These are phyloP conservation scores for Clavaria fumosa DNA, from an alignment of 768 basidiomycete genomes.

Conservation along the genomic window DNA sequence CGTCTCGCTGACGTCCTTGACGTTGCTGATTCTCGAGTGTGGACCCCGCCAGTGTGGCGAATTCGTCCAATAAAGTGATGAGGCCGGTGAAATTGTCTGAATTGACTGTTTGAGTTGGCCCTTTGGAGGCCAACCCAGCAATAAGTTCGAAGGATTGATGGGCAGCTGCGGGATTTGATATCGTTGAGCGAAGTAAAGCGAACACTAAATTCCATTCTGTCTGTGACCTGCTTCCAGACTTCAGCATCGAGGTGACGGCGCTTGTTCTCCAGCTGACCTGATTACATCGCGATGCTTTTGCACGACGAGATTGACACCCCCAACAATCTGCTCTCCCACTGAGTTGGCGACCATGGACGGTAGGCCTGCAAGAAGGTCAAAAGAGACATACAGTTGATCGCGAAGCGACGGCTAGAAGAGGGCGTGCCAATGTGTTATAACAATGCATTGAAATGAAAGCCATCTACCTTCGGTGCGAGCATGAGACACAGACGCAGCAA, in stretches of 20 bases:
- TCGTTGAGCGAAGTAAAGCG: constrained; percentile 71
- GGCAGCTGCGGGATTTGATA: constrained; percentile 76
- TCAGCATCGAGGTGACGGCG: constrained; percentile 1
- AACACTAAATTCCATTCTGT: constrained; percentile 96
- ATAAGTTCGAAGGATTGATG: constrained; percentile 73
- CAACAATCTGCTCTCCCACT: constrained; percentile 83
- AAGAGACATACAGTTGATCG: constrained; percentile 89
- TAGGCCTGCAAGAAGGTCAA: constrained; percentile 76
- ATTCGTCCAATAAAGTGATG: constrained; percentile 72
- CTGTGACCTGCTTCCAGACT: constrained; percentile 40
- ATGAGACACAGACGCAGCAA: constrained; percentile 74
- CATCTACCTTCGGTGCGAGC: constrained; percentile 58
- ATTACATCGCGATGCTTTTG: constrained; percentile 61
- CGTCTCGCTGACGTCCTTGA: constrained; percentile 34
- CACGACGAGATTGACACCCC: constrained; percentile 69
- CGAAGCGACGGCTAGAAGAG: constrained; percentile 52
- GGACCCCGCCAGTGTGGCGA: constrained; percentile 56
- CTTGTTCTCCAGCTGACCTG: constrained; percentile 25
- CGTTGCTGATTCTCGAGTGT: constrained; percentile 43
- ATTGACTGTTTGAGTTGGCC: constrained; percentile 43
- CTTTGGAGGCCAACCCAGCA: constrained; percentile 45
- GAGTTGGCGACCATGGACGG: constrained; percentile 62
- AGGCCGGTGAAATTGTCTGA: constrained; percentile 72
- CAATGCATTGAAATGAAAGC: neutral
- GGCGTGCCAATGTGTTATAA: neutral